Percentiles rank a stretch among this genome's conserved stretches.
phyloP scores from a whole-genome alignment of 148 eudicot genomes.

The Pharnaceum exiguum region DNA sequence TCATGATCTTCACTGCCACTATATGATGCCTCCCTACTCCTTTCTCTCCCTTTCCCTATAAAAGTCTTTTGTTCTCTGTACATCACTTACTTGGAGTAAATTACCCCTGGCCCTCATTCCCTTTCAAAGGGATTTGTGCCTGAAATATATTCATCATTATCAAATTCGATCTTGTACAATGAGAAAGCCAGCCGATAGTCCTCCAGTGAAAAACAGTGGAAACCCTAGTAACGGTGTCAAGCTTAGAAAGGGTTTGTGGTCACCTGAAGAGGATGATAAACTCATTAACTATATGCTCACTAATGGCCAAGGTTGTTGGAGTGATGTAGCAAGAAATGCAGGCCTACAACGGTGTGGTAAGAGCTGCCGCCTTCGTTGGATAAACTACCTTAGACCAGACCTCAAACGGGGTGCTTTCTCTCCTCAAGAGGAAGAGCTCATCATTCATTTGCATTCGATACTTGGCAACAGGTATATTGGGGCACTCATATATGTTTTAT shows the following conservation, averaged over 20 bases:
- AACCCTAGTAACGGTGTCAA: conserved; percentile 14
- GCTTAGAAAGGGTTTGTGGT: conserved; percentile 62
- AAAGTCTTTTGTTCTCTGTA: conserved; percentile 27
- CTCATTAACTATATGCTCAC: conserved; percentile 56
- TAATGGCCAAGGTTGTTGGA: conserved; percentile 61
- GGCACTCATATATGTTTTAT: no score
- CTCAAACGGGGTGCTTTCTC: conserved; percentile 63
- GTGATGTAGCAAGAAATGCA: conserved; percentile 64
- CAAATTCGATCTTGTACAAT: conserved; percentile 6
- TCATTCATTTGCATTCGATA: conserved; percentile 53
- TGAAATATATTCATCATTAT: not conserved
- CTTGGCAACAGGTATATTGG: conserved; percentile 50
- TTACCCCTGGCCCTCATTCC: not conserved
- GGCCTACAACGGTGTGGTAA: conserved; percentile 58
- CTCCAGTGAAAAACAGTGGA: conserved; percentile 21
- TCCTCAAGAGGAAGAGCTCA: conserved; percentile 58
- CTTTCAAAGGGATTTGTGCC: not conserved
- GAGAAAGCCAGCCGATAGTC: conserved; percentile 47
- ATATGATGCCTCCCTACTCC: conserved; percentile 4
- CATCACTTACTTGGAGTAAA: conserved; percentile 24
- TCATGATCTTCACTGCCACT: conserved; percentile 41
- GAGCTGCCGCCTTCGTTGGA: conserved; percentile 64
- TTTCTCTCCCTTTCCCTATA: conserved; percentile 28
- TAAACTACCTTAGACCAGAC: conserved; percentile 59
- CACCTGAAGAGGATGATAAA: conserved; percentile 66